Evolutionary conservation across 2,329 filamentous ascomycete genomes (phyloP).

Genomic region (Pleomassaria siparia): DNA sequence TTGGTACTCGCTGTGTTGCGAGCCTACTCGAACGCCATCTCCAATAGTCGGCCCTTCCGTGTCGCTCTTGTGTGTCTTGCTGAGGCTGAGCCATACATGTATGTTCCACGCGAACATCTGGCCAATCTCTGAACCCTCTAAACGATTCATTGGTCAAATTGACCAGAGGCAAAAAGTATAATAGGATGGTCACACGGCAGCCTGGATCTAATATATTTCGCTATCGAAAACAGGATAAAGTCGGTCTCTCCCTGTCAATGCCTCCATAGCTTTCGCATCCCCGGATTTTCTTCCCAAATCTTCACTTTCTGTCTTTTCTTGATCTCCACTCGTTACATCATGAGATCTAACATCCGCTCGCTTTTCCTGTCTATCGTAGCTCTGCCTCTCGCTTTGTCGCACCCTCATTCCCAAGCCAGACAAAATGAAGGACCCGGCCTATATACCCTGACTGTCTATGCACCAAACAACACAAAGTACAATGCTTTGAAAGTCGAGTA

Average conservation of each 20-base stretch:
- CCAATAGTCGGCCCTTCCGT: neutral
- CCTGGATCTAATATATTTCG: neutral
- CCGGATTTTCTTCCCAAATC: neutral
- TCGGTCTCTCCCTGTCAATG: neutral
- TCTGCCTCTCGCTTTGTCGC: neutral
- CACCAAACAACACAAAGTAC: slow-evolving; percentile 8
- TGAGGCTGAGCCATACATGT: neutral
- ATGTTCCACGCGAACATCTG: neutral
- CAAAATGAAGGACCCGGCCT: slow-evolving; percentile 4
- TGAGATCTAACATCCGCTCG: neutral
- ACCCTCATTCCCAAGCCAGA: neutral
- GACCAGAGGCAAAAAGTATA: neutral
- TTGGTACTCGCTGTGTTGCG: neutral
- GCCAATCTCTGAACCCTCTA: too few species aligned
- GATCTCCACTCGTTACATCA: neutral
- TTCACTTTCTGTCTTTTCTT: neutral
- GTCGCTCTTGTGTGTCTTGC: neutral
- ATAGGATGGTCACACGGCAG: neutral
- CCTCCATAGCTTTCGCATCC: neutral
- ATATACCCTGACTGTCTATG: slow-evolving; percentile 16
- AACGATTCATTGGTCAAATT: neutral
- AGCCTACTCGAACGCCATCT: neutral
- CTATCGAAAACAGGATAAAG: slow-evolving; percentile 2
- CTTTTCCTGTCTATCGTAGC: neutral
- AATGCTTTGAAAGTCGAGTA: slow-evolving; percentile 20